These are phyloP conservation scores for Vararia minispora DNA, from an alignment of 768 basidiomycete genomes.

Conservation along the genomic window DNA sequence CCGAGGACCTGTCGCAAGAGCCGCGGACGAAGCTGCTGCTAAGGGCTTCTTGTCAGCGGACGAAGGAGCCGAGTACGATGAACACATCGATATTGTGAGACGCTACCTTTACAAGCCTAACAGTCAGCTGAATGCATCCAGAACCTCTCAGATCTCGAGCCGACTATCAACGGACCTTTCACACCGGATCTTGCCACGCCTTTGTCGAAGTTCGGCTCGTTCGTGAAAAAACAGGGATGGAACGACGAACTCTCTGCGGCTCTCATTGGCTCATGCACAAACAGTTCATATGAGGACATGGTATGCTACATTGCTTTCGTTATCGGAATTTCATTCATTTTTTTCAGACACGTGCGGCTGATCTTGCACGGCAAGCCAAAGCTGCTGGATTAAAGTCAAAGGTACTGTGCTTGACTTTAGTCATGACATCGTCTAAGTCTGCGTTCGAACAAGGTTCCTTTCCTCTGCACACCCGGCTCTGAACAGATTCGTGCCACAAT, in stretches of 20 bases:
- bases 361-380: constrained; percentile 84
- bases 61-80: constrained; percentile 85
- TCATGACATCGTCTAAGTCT: neutral
- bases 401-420: constrained; percentile 24
- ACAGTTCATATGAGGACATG: constrained; percentile 97
- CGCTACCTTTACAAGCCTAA: neutral
- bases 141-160: constrained; percentile 85
- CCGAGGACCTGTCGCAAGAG: constrained; percentile 71
- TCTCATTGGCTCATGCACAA: constrained; percentile 98
- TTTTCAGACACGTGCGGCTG: constrained; percentile 79
- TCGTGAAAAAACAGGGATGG: constrained; percentile 83
- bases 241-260: constrained; percentile 86
- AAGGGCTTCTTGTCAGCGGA: constrained; percentile 77
- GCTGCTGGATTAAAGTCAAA: constrained; percentile 70
- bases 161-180: constrained; percentile 93
- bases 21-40: constrained; percentile 75
- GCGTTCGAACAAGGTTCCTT: constrained; percentile 51
- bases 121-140: constrained; percentile 19
- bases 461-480: constrained; percentile 82
- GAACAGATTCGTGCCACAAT: constrained; percentile 97
- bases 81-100: constrained; percentile 85
- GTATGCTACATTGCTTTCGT: constrained; percentile 25
- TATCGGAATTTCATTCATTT: constrained; percentile 1
- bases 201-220: constrained; percentile 73
- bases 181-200: constrained; percentile 96